Base-by-base conservation (phyloP, 768 basidiomycete genomes). In the Clitopilus hobsonii region DNA sequence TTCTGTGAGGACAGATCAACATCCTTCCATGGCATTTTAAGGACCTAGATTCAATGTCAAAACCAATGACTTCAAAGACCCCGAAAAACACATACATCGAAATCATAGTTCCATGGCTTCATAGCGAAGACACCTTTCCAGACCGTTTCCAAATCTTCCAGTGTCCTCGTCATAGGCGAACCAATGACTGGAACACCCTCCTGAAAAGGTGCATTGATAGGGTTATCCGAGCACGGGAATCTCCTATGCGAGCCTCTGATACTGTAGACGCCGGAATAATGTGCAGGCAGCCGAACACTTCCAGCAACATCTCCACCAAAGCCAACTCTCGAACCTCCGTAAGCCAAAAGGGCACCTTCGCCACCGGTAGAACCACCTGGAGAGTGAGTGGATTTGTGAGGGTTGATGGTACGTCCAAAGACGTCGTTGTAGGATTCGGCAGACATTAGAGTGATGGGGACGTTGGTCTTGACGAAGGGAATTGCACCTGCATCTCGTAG, bases 281-380 rank as follows among this genome's bases (percentile, higher is more conserved):
- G 80, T 0, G 86, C 79, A 2, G 88, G 88, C 6, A 78, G 77
- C 16, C 87, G 77, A 30, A 90, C 79, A 25, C 81, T 83, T 3
- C 87, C 88, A 8, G 82, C 86, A 20, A 88, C 83, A 56, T 88
- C 86, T 6, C 85, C 83, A 6, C 87, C 87, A 38, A 88, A 71
- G 1, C 85, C 85, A 23, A 85, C 72, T 45, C 83, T 74, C 2
- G 81, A 76, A 26, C 84, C 84, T 20, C 82, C 80, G 51, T 77
- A 71, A 0, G 86, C 84, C 13, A 88, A 72, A 0, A 88, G 74
- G 2, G 84, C 83, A 2, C 76, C 79, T 64, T 88, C 87, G 5
- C 87, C 87, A 1, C 86, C 84, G 0, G 82, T 81, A 0, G 86
- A 86, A 3, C 86, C 87, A 20, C 87, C 87, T 4, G 82, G 75